A percentile compares a stretch with the other conserved stretches of the same genome.
These are phyloP conservation scores for Parathielavia hyrcaniae DNA, from an alignment of 495 filamentous ascomycete genomes.

Conservation along the genomic window DNA sequence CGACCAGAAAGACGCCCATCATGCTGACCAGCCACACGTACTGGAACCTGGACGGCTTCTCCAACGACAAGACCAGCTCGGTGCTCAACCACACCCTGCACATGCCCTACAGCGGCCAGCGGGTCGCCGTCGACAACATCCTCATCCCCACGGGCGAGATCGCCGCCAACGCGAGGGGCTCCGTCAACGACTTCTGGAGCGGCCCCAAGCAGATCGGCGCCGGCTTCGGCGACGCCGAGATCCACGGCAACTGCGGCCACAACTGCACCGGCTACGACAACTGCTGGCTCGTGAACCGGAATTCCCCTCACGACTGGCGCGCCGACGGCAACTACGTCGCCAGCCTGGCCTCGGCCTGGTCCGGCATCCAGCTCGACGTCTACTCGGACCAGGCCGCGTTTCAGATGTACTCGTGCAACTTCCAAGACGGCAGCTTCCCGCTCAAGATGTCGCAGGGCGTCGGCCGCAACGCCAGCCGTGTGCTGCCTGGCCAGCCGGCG, in stretches of 20 bases:
- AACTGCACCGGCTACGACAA: slow-evolving; percentile 71
- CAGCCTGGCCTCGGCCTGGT: slow-evolving; percentile 54
- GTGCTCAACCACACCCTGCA: slow-evolving; percentile 68
- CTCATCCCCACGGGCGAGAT: slow-evolving; percentile 75
- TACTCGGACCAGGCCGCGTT: slow-evolving; percentile 69
- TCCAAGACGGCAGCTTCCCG: slow-evolving; percentile 59
- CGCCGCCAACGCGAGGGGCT: slow-evolving; percentile 51
- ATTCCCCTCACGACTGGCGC: slow-evolving; percentile 50
- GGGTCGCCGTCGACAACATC: slow-evolving; percentile 67
- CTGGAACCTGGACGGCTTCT: slow-evolving; percentile 84
- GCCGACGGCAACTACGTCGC: slow-evolving; percentile 50
- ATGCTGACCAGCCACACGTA: slow-evolving; percentile 66
- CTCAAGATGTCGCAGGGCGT: slow-evolving; percentile 61
- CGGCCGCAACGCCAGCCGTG: slow-evolving; percentile 15
- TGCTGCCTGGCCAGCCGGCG: not conserved
- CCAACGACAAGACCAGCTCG: slow-evolving; percentile 52
- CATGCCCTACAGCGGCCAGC: slow-evolving; percentile 63
- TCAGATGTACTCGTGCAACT: slow-evolving; percentile 72
- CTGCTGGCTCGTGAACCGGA: slow-evolving; percentile 47
- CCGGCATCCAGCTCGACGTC: slow-evolving; percentile 67
- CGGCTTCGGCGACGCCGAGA: slow-evolving; percentile 53
- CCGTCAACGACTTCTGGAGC: slow-evolving; percentile 68
- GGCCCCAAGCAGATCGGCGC: slow-evolving; percentile 68
- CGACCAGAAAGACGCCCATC: slow-evolving; percentile 57
- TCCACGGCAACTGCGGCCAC: slow-evolving; percentile 57